These are phyloP conservation scores for Hypomyces perniciosus DNA, from an alignment of 2,329 filamentous ascomycete species.

Conservation along the genomic window DNA sequence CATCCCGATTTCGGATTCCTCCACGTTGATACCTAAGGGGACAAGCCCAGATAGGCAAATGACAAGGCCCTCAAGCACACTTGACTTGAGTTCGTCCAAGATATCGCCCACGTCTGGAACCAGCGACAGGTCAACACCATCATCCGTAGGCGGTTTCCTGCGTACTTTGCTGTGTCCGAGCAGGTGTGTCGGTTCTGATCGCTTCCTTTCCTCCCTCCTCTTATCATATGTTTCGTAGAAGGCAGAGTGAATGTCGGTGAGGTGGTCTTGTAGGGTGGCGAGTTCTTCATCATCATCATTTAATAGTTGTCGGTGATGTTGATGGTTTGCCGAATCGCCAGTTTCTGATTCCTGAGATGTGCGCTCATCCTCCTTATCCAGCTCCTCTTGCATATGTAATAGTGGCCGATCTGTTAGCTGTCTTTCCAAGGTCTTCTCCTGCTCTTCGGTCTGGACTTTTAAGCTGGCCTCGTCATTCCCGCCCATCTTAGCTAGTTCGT, in stretches of 20 bases:
- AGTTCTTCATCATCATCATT: conserved; percentile 86
- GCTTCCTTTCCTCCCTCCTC: conserved; percentile 33
- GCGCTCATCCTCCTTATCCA: conserved; percentile 68
- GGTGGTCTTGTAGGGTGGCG: conserved; percentile 65
- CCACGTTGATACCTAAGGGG: conserved; percentile 71
- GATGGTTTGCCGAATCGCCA: conserved; percentile 25
- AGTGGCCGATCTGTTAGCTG: conserved; percentile 86
- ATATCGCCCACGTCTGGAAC: conserved; percentile 83
- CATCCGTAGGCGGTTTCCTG: conserved; percentile 30
- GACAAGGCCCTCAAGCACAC: conserved; percentile 66
- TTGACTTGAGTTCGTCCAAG: conserved; percentile 74
- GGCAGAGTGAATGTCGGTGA: conserved; percentile 66
- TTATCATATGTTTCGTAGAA: conserved; percentile 83
- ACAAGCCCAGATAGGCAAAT: conserved; percentile 90
- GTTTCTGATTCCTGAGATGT: conserved; percentile 21
- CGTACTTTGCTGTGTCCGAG: conserved; percentile 28
- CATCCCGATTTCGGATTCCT: conserved; percentile 76
- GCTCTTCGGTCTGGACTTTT: conserved; percentile 73
- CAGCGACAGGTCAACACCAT: conserved; percentile 38
- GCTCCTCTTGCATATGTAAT: conserved; percentile 83
- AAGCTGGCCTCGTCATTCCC: conserved; percentile 61
- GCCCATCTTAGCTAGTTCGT: conserved; percentile 71
- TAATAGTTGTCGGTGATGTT: conserved; percentile 66
- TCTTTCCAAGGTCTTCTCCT: conserved; percentile 80
- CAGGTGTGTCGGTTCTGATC: conserved; percentile 28